phyloP scores from a whole-genome alignment of 345 rosid genomes.

The Arabidopsis suecica region DNA sequence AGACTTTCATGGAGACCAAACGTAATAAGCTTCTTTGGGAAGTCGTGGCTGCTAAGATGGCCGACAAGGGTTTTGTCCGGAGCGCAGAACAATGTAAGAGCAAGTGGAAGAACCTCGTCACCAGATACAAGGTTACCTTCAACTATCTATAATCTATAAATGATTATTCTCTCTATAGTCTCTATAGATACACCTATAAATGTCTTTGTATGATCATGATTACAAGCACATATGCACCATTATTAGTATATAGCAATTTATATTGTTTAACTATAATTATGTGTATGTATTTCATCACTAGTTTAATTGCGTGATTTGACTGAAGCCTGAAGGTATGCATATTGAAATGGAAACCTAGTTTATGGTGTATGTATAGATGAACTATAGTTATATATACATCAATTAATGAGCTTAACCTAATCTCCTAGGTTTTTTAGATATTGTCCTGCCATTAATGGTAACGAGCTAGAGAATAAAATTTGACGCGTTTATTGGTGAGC shows the following conservation, averaged over 20 bases:
- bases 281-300: neutral
- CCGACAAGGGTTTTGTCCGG: constrained; percentile 78
- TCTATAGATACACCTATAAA: neutral
- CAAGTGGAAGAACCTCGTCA: constrained; percentile 98
- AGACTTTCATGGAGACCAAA: constrained; percentile 89
- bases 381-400: neutral
- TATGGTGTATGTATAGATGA: constrained; percentile 11
- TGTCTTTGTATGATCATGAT: neutral
- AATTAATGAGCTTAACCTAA: constrained; percentile 33
- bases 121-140: constrained; percentile 82
- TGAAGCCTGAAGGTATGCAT: constrained; percentile 3
- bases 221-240: constrained; percentile 13
- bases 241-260: neutral
- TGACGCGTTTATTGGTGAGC: constrained; percentile 34
- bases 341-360: constrained; percentile 34
- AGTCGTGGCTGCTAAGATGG: constrained; percentile 73
- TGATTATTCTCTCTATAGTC: constrained; percentile 3
- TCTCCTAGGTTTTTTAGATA: constrained; percentile 26
- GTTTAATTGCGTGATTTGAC: neutral
- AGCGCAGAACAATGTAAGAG: constrained; percentile 99
- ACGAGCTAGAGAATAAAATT: constrained; percentile 16
- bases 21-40: constrained; percentile 94
- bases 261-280: neutral
- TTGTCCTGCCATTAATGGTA: constrained; percentile 27
- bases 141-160: constrained; percentile 3